phyloP scores from a whole-genome alignment of 2,329 filamentous ascomycete species.

The Chaetothyriales sp. region DNA sequence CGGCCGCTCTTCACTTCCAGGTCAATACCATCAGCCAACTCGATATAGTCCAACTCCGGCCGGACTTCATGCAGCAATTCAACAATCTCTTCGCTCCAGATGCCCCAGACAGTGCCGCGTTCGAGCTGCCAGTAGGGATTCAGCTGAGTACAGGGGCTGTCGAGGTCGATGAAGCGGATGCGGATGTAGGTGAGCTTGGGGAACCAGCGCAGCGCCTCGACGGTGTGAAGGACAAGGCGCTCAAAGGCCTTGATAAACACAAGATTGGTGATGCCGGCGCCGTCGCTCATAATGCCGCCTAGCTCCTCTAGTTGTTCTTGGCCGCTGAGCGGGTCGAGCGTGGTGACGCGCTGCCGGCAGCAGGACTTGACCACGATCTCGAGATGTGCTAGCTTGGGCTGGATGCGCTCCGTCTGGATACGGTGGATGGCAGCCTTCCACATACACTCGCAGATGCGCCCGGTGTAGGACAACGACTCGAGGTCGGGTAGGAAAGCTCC shows the following conservation, averaged over 20 bases:
- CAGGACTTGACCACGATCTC: slow-evolving; percentile 62
- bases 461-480: slow-evolving; percentile 57
- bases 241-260: slow-evolving; percentile 59
- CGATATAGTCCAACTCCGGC: slow-evolving; percentile 43
- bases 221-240: slow-evolving; percentile 47
- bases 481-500: slow-evolving; percentile 46
- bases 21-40: slow-evolving; percentile 48
- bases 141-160: slow-evolving; percentile 53
- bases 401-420: slow-evolving; percentile 33
- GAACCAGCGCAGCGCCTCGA: slow-evolving; percentile 42
- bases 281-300: slow-evolving; percentile 39
- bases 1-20: not conserved
- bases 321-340: slow-evolving; percentile 11
- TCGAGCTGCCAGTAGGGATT: slow-evolving; percentile 58
- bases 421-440: slow-evolving; percentile 43
- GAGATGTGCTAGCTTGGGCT: slow-evolving; percentile 42
- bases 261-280: slow-evolving; percentile 56
- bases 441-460: slow-evolving; percentile 53
- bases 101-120: slow-evolving; percentile 47
- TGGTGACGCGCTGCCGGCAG: slow-evolving; percentile 36
- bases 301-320: slow-evolving; percentile 11
- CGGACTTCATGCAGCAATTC: slow-evolving; percentile 43
- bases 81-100: slow-evolving; percentile 58
- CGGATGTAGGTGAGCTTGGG: slow-evolving; percentile 48
- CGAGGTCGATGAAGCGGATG: slow-evolving; percentile 61